A percentile compares a stretch with the other conserved stretches of the same genome.
phyloP scores from a whole-genome alignment of 768 basidiomycete genomes.

The Auriscalpium microsporum region DNA sequence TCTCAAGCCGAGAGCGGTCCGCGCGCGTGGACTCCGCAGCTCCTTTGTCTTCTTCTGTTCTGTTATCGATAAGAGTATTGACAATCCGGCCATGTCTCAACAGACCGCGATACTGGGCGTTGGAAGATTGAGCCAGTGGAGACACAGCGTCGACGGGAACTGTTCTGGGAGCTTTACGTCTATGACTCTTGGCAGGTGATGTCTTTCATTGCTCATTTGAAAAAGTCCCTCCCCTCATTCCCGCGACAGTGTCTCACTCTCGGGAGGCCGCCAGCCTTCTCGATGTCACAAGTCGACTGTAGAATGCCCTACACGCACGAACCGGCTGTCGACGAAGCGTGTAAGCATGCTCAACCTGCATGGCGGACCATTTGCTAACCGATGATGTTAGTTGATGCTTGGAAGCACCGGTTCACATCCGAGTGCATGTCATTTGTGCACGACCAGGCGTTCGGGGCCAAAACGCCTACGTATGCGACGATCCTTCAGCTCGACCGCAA shows the following conservation, averaged over 20 bases:
- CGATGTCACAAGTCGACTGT: conserved; percentile 23
- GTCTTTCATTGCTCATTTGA: not conserved
- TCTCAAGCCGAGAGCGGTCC: too few relatives aligned
- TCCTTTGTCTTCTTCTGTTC: not conserved
- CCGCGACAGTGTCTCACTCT: conserved; percentile 54
- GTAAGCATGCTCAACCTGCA: conserved; percentile 45
- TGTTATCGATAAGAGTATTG: not conserved
- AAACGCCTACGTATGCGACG: conserved; percentile 48
- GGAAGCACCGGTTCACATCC: conserved; percentile 61
- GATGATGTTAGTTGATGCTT: conserved; percentile 40
- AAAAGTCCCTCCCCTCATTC: not conserved
- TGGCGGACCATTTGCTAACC: not conserved
- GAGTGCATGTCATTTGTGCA: conserved; percentile 58
- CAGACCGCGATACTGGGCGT: conserved; percentile 60
- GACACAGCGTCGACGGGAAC: conserved; percentile 46
- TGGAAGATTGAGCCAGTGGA: conserved; percentile 54
- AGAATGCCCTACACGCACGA: conserved; percentile 28
- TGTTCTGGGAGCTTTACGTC: conserved; percentile 57
- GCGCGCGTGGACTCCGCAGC: too few relatives aligned
- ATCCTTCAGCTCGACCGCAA: conserved; percentile 61
- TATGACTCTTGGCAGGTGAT: conserved; percentile 65
- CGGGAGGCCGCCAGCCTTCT: conserved; percentile 60
- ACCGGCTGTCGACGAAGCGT: conserved; percentile 43
- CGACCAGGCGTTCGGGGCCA: conserved; percentile 60
- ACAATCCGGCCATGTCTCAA: not conserved